Evolutionary conservation across 805 yeast species (phyloP).

Genomic region (Dipodascopsis tothii): DNA sequence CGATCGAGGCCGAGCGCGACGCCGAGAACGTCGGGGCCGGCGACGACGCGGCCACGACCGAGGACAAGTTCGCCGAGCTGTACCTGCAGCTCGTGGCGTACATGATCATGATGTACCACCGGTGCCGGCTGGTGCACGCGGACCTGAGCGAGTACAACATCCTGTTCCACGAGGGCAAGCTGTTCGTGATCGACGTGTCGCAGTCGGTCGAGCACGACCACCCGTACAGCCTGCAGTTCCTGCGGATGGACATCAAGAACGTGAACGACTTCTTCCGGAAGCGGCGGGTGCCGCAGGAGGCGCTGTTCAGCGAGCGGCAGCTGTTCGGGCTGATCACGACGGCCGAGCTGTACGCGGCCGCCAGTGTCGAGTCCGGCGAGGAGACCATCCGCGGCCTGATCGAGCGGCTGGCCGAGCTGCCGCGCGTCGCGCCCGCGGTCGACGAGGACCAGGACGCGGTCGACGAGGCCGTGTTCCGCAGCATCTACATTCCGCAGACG

Average conservation of each 20-base stretch:
- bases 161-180: conserved; percentile 61
- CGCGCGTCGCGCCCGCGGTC: conserved; percentile 22
- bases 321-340: conserved; percentile 64
- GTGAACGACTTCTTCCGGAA: conserved; percentile 79
- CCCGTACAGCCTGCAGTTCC: conserved; percentile 89
- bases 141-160: conserved; percentile 94
- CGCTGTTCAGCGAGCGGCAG: conserved; percentile 71
- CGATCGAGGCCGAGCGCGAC: conserved; percentile 31
- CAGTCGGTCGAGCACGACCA: conserved; percentile 97
- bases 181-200: conserved; percentile 91
- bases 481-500: conserved; percentile 71
- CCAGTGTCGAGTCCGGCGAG: conserved; percentile 21
- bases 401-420: conserved; percentile 32
- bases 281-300: conserved; percentile 46
- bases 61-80: conserved; percentile 55
- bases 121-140: conserved; percentile 89
- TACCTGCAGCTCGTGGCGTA: conserved; percentile 75
- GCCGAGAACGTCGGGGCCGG: no score
- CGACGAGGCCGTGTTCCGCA: conserved; percentile 83
- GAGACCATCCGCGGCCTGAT: conserved; percentile 25
- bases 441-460: conserved; percentile 45
- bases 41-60: conserved; percentile 19
- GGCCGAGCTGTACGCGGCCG: conserved; percentile 34
- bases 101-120: conserved; percentile 80
- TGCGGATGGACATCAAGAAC: conserved; percentile 95